Base-by-base conservation (phyloP, 2,329 filamentous ascomycete genomes). In the Aspergillus sp. region DNA sequence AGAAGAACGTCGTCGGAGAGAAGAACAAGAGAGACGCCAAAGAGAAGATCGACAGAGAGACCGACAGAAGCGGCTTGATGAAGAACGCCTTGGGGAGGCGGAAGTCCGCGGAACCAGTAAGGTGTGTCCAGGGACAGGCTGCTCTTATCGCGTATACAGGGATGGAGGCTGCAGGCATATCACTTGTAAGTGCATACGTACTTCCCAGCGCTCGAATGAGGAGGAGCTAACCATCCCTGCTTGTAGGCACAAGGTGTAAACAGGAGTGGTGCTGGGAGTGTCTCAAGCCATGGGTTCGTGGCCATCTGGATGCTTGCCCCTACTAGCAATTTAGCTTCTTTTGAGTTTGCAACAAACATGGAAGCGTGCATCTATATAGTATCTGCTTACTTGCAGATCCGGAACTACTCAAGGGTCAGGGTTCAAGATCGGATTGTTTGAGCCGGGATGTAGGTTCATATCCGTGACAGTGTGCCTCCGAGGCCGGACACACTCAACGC, bases 151-250 rank as follows among this genome's bases (percentile, higher is more conserved):
- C 15, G 47, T 41, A 22, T 48, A 59, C 38, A 46, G 23, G 30
- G 30, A 38, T 25, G 49, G 49, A 38, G 56, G 49, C n/a, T 59
- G 49, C 17, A 11, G 9, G n/a, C 56, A 53, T 47, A 52, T 58
- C 19, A 47, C 23, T 7, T 53, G 49, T 53, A 49, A 53, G 49
- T 53, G 41, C 13, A 45, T 19, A 25, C 23, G n/a, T 19, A 0
- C 48, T 48, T 13, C 5, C 25, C 17, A 7, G 7, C 23, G 23
- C 22, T 25, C 23, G n/a, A 48, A 45, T 41, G 11, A 41, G 25
- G 25, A 28, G 25, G 34, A 41, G 34, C 31, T 41, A 30, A 57
- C 15, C 9, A 25, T 34, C 19, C 17, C 17, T 48, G 46, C 15
- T 48, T 54, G 4, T 34, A 47, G 56, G 49, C 43, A 53, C 38